Base-by-base conservation (phyloP, 2,329 filamentous ascomycete species). In the Endocalyx cinctus region DNA sequence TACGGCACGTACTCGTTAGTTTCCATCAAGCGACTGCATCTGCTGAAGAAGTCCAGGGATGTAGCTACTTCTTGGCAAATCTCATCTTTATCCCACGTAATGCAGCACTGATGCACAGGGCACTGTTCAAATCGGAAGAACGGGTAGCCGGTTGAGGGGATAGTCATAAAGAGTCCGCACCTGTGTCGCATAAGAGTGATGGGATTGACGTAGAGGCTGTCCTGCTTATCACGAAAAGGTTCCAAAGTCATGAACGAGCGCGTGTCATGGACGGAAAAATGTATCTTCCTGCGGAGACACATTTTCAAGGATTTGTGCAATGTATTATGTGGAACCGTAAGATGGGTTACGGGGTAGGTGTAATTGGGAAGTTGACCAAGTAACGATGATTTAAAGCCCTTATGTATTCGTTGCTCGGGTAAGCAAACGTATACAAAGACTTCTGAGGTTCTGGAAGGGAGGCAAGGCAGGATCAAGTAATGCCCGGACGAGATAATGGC, bases 221-320 rank as follows among this genome's bases (percentile, higher is more conserved):
- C 15, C 6, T 29, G 5, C 14, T 19, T 19, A 13, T 3, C 11
- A 7, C 16, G 8, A 4, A 29, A 29, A 11, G 27, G 27, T n/a
- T 29, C 17, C 14, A 29, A 15, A 7, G 17, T 12, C 27, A 29
- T 29, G 14, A 17, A 13, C 6, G 27, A 6, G n/a, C 27, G 18
- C 15, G 27, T 29, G 16, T 29, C 27, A 13, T 29, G 27, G 15
- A 29, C 14, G 4, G 27, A 29, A n/a, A 29, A 29, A 18, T 29
- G 17, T 5, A 29, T 15, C 12, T 11, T 12, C 20, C 11, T 19
- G 13, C 27, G 4, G 16, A 17, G 14, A 20, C 27, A 29, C 27
- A 29, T 29, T 15, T 5, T 29, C 12, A 6, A 11, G 13, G 10
- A 26, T 6, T 11, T 26, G 16, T 26, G n/a, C n/a, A n/a, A n/a